Conservation (phyloP, 495 filamentous ascomycete genomes). For the Neurospora pannonica region DNA sequence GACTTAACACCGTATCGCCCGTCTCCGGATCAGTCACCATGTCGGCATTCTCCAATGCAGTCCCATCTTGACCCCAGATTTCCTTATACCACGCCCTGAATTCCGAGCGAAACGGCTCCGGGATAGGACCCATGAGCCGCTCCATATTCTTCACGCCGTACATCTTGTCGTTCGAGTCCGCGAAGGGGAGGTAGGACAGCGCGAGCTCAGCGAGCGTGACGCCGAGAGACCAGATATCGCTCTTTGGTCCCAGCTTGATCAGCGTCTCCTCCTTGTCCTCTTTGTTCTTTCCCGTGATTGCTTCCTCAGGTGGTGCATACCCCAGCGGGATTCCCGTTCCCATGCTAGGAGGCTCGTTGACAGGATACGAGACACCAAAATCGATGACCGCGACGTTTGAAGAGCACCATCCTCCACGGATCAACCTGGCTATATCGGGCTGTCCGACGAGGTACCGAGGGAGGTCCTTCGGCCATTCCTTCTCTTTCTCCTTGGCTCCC, state of each 20-base stretch:
- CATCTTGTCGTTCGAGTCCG: neutral
- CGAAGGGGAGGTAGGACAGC: neutral
- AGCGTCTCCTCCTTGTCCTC: neutral
- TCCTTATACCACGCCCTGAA: neutral
- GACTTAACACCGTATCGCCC: neutral
- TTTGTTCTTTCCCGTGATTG: neutral
- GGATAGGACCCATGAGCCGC: constrained; percentile 10
- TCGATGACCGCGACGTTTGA: constrained; percentile 14
- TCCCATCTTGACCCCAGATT: neutral
- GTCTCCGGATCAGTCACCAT: neutral
- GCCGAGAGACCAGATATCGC: constrained; percentile 21
- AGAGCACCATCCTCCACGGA: neutral
- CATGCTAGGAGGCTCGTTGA: neutral
- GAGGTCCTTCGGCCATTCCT: neutral
- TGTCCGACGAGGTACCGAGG: constrained; percentile 14
- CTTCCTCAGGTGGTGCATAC: constrained; percentile 12
- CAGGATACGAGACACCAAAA: constrained; percentile 17
- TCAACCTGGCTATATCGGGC: neutral
- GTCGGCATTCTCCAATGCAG: neutral
- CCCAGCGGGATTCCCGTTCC: constrained; percentile 6
- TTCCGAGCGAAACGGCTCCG: neutral
- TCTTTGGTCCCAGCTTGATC: constrained; percentile 2
- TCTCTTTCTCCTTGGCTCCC: neutral
- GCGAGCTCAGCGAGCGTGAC: constrained; percentile 11
- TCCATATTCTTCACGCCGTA: constrained; percentile 1